Base-by-base conservation (phyloP, 106 monocot species). In the Cymbidium sinense region DNA sequence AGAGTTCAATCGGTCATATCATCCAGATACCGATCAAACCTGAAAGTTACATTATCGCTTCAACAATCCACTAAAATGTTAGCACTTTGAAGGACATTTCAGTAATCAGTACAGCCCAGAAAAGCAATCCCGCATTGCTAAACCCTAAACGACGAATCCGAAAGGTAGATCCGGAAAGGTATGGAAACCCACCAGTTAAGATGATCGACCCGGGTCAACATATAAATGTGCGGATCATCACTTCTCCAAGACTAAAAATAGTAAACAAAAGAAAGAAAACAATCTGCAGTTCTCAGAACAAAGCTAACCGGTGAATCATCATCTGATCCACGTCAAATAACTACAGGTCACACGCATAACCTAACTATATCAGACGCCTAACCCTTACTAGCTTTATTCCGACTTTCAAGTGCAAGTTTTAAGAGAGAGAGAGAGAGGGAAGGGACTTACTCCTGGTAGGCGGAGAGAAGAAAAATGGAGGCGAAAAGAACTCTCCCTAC, bases 401-500 rank as follows among this genome's bases (percentile, higher is more conserved):
- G 58, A 21, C 20, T 58, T 58, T 5, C 20, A 23, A 23, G n/a
- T 58, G 23, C 20, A 58, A 58, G 5, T 67, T 30, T 30, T 30
- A 67, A 21, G n/a, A 35, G 4, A 70, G 36, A 71, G 29, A 37
- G 34, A 79, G 3, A n/a, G 20, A 52, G 23, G 1, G 36, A 47
- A 73, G 34, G n/a, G 30, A 50, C 82, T 36, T 79, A 86, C 87
- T 87, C 87, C 33, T 84, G 84, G 74, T 84, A 87, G 8, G 87
- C 84, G 74, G 87, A 84, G 35, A 87, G 81, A 39, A 87, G 83
- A 52, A 87, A 87, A 31, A 83, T 52, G 74, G 87, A 84, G 62
- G 87, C 87, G 75, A 87, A 87, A 83, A 87, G 75, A 15, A 84
- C 81, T 71, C 87, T 81, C 43, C 87, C 87, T 21, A 73, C 87